These are phyloP conservation scores for Papiliotrema nemorosa DNA, from an alignment of 1,284 basidiomycete species.

Conservation along the genomic window DNA sequence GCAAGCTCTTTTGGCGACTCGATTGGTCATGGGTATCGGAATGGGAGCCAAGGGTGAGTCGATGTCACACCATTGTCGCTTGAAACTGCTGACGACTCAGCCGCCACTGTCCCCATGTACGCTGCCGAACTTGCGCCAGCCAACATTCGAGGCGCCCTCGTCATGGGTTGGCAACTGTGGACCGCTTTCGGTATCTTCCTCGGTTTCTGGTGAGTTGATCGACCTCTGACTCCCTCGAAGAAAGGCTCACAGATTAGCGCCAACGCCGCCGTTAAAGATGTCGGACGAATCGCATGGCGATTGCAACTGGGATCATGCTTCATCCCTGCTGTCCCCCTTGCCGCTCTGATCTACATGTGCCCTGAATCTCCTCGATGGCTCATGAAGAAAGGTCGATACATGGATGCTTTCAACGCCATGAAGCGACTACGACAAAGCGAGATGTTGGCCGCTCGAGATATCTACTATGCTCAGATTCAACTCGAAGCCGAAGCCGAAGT, in stretches of 20 bases:
- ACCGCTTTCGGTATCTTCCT: conserved; percentile 37
- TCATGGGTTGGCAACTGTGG: conserved; percentile 52
- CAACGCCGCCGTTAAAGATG: conserved; percentile 27
- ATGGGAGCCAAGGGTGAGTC: conserved; percentile 30
- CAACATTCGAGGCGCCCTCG: conserved; percentile 53
- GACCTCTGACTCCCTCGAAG: too few relatives aligned
- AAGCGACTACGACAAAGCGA: conserved; percentile 59
- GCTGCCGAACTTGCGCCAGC: conserved; percentile 49
- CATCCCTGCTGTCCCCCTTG: conserved; percentile 46
- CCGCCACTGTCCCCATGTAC: conserved; percentile 53
- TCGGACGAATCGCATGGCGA: conserved; percentile 48
- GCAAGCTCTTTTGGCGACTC: conserved; percentile 51
- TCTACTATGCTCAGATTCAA: conserved; percentile 59
- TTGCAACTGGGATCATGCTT: conserved; percentile 52
- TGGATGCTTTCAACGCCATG: conserved; percentile 63
- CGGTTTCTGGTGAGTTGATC: too few relatives aligned
- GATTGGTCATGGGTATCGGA: conserved; percentile 49
- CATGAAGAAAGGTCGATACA: conserved; percentile 59
- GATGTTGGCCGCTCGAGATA: conserved; percentile 69
- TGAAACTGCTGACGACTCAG: too few relatives aligned
- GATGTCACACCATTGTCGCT: too few relatives aligned
- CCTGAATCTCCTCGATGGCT: conserved; percentile 36
- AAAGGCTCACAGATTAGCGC: too few relatives aligned
- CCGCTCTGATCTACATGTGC: conserved; percentile 17
- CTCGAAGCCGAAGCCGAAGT: conserved; percentile 63